phyloP scores from a whole-genome alignment of 192 early-diverging fungal species.

The Coemansia sp. region DNA sequence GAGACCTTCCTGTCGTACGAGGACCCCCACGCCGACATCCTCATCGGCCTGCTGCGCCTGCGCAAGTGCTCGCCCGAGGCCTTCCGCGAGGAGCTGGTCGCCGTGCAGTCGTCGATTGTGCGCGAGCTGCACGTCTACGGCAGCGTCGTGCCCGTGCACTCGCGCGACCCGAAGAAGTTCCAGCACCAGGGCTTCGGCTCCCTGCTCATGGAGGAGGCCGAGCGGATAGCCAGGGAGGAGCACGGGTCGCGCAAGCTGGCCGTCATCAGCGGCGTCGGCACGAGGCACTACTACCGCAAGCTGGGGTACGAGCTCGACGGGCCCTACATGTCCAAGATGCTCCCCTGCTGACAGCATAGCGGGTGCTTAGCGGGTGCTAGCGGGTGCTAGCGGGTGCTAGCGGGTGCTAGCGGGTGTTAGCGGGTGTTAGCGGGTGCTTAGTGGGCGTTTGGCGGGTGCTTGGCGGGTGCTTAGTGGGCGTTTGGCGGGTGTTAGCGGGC shows the following conservation, averaged over 20 bases:
- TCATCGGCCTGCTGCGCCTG: slow-evolving; percentile 91
- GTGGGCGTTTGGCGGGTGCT: too few species aligned
- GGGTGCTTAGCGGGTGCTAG: too few species aligned
- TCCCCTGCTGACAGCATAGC: too few species aligned
- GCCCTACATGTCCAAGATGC: slow-evolving; percentile 94
- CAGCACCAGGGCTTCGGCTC: slow-evolving; percentile 99
- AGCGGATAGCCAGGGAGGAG: slow-evolving; percentile 95
- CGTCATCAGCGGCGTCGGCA: slow-evolving; percentile 97
- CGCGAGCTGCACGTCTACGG: slow-evolving; percentile 99
- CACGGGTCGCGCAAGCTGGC: slow-evolving; percentile 92
- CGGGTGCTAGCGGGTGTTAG: too few species aligned
- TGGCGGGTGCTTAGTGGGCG: too few species aligned
- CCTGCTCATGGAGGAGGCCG: slow-evolving; percentile 98
- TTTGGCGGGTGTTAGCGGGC: too few species aligned
- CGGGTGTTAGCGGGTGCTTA: too few species aligned
- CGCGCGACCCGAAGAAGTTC: slow-evolving; percentile 95
- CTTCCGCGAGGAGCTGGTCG: slow-evolving; percentile 91
- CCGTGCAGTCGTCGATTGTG: slow-evolving; percentile 84
- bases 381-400: too few species aligned
- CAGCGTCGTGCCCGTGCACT: slow-evolving; percentile 92
- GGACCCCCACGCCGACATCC: slow-evolving; percentile 93
- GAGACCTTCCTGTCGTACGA: slow-evolving; percentile 99
- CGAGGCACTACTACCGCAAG: slow-evolving; percentile 96
- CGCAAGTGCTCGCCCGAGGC: slow-evolving; percentile 87
- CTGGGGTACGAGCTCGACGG: slow-evolving; percentile 94